A percentile compares a stretch with the other conserved stretches of the same genome.
These are phyloP conservation scores for Botrytis hyacinthi DNA, from an alignment of 2,329 filamentous ascomycete genomes.

Conservation along the genomic window DNA sequence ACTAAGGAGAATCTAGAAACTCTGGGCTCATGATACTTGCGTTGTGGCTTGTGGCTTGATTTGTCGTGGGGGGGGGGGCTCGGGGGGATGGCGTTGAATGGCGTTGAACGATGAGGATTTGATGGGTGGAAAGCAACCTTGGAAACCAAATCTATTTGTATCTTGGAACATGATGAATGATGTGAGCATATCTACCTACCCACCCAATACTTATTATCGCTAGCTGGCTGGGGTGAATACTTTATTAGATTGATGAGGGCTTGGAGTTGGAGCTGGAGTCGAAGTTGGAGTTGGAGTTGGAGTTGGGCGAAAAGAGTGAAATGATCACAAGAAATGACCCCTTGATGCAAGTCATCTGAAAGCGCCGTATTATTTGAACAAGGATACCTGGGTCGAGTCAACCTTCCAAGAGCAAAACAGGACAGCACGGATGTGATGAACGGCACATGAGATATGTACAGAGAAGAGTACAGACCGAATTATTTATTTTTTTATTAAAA, in stretches of 20 bases:
- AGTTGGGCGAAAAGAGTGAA: neutral
- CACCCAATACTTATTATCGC: too few relatives aligned
- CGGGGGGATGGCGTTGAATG: neutral
- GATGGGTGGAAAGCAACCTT: neutral
- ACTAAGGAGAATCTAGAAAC: neutral
- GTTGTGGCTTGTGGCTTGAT: neutral
- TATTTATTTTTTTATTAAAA: too few relatives aligned
- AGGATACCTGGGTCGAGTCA: neutral
- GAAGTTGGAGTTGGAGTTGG: too few relatives aligned
- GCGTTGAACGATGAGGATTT: neutral
- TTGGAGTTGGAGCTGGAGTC: too few relatives aligned
- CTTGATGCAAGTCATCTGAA: neutral
- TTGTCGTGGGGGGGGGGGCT: neutral
- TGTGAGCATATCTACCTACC: neutral
- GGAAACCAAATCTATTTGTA: neutral
- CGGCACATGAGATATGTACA: neutral
- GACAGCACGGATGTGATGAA: neutral
- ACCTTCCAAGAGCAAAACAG: neutral
- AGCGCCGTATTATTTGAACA: neutral
- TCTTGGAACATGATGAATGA: neutral
- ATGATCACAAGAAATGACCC: neutral
- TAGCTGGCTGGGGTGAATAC: too few relatives aligned
- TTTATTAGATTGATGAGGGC: neutral
- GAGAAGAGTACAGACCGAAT: neutral
- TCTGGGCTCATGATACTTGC: neutral